Evolutionary conservation across 2,329 filamentous ascomycete genomes (phyloP), one percentile per base, ranked within the genome.

Genomic region (Cercospora zeina): DNA sequence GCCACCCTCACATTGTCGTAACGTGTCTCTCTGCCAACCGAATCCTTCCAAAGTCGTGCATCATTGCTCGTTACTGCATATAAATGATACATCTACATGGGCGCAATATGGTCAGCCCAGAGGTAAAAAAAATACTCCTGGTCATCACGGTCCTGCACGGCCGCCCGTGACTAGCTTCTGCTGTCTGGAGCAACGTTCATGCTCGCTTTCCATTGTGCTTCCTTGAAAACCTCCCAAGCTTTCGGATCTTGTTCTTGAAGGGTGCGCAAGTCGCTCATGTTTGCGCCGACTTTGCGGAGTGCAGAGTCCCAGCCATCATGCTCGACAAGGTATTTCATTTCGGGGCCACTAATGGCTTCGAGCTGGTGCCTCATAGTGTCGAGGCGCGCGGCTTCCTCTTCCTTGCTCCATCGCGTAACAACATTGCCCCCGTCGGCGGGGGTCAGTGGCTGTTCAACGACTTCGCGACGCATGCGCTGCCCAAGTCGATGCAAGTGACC

Each of bases 401-500:
- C 62, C 37, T 63, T 58, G 33, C 54, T 71, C 64, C 69, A 71
- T 61, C 36, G 76, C 68, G 73, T 7, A 66, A 69, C 16, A 7
- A 54, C 56, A 39, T 63, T 74, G 30, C 54, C 54, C 10, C 49
- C 39, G 2, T 51, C 36, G 13, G 47, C 59, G 1, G 24, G 16
- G 24, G 62, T 51, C n/a, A 65, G 37, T 3, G 81, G 77, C 3
- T 81, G 78, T 14, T 80, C 78, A 47, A 89, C 77, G 37, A 89
- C 81, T 62, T 88, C 85, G 45, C 86, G 84, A 19, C 87, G 84
- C 49, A 90, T 79, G 65, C 84, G 82, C 69, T 89, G 87, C 31
- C 87, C 86, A 37, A 90, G 82, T 27, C 87, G 85, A 70, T 89
- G 87, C 68, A 90, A 82, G 33, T 84, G 84, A 33, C 87, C 88